Evolutionary conservation across 1,139 yeast species (phyloP).

Genomic region (Meyerozyma sp.): DNA sequence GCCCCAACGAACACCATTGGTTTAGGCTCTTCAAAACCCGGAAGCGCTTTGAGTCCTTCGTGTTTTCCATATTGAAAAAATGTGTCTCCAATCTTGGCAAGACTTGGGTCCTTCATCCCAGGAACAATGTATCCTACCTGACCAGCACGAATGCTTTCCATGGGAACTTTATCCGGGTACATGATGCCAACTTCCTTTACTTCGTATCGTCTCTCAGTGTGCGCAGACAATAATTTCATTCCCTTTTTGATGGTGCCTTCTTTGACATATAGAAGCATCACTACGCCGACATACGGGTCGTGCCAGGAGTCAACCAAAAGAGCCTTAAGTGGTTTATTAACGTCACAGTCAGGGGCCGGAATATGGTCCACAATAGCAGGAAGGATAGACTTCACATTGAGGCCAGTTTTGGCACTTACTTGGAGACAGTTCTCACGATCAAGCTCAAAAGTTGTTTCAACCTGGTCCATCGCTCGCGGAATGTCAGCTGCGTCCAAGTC

Average conservation of each 20-base stretch:
- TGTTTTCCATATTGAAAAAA: constrained; percentile 63
- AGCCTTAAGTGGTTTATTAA: constrained; percentile 58
- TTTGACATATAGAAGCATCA: constrained; percentile 74
- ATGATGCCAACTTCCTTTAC: constrained; percentile 91
- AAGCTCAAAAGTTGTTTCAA: constrained; percentile 77
- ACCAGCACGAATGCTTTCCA: constrained; percentile 68
- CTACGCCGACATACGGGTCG: constrained; percentile 91
- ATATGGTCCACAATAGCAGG: constrained; percentile 78
- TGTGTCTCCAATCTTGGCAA: constrained; percentile 91
- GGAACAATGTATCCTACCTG: constrained; percentile 93
- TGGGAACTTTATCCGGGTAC: constrained; percentile 80
- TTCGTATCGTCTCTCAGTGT: constrained; percentile 71
- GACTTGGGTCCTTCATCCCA: constrained; percentile 85
- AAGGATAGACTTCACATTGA: constrained; percentile 66
- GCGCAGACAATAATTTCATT: constrained; percentile 70
- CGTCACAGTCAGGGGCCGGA: constrained; percentile 62
- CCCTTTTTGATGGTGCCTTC: constrained; percentile 79
- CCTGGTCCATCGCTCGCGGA: constrained; percentile 74
- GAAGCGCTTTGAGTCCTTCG: constrained; percentile 65
- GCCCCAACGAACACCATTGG: constrained; percentile 99
- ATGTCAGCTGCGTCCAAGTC: constrained; percentile 89
- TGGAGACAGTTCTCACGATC: constrained; percentile 70
- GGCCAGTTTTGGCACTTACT: constrained; percentile 90
- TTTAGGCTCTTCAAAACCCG: constrained; percentile 94
- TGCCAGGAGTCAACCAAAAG: constrained; percentile 95